Evolutionary conservation across 768 basidiomycete genomes (phyloP).

Genomic region (Pleurotus citrinopileatus): DNA sequence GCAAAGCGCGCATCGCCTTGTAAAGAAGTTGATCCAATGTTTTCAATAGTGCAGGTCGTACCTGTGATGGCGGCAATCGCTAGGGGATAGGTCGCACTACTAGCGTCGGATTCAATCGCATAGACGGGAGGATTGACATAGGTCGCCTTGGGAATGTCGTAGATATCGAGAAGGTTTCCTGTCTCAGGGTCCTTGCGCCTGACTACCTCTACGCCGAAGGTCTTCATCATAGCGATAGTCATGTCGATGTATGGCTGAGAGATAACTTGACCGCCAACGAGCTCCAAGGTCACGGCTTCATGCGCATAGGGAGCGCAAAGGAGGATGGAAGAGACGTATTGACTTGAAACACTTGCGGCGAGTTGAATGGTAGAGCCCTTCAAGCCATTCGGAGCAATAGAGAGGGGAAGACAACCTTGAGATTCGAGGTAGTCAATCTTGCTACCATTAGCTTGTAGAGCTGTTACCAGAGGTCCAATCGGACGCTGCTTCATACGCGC

Average conservation of each 20-base stretch:
- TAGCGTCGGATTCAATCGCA: constrained; percentile 93
- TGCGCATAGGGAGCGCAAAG: constrained; percentile 93
- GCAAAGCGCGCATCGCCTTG: constrained; percentile 99
- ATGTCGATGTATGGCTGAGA: constrained; percentile 99
- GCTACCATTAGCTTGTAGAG: constrained; percentile 79
- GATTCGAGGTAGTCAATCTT: constrained; percentile 76
- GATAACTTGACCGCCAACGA: constrained; percentile 93
- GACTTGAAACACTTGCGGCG: constrained; percentile 92
- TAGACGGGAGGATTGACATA: constrained; percentile 82
- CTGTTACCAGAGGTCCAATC: constrained; percentile 91
- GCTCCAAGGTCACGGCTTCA: constrained; percentile 81
- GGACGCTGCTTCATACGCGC: constrained; percentile 99
- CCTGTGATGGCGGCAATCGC: constrained; percentile 97
- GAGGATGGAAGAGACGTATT: constrained; percentile 97
- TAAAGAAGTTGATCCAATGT: constrained; percentile 86
- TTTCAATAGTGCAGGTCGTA: constrained; percentile 89
- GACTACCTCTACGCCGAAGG: constrained; percentile 79
- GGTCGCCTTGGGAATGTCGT: constrained; percentile 78
- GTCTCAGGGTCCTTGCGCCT: constrained; percentile 59
- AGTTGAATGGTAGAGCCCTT: constrained; percentile 81
- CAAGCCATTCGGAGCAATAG: constrained; percentile 81
- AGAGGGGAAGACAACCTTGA: constrained; percentile 83
- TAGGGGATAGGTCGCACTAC: constrained; percentile 93
- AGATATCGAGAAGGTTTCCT: constrained; percentile 71
- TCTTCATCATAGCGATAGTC: constrained; percentile 97